These are phyloP conservation scores for Mycosarcoma maydis DNA, from an alignment of 1,284 basidiomycete species.

Conservation along the genomic window DNA sequence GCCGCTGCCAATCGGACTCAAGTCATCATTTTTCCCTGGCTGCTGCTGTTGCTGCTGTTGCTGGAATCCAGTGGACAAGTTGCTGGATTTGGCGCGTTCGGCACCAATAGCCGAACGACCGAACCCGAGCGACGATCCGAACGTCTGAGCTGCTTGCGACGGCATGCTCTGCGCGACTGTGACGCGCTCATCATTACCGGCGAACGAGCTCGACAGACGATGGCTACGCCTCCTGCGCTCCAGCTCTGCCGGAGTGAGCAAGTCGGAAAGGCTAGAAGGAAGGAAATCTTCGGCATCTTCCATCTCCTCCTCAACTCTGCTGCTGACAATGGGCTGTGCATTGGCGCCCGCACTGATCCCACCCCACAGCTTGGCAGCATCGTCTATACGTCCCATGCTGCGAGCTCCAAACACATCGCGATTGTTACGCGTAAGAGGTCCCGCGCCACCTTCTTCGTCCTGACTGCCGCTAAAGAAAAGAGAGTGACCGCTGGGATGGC, in stretches of 20 bases:
- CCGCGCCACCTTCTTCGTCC: conserved; percentile 48
- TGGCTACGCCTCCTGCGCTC: conserved; percentile 52
- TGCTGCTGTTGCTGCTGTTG: conserved; percentile 30
- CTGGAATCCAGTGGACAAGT: conserved; percentile 42
- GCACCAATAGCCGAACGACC: conserved; percentile 27
- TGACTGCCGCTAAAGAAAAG: conserved; percentile 63
- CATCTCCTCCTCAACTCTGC: conserved; percentile 40
- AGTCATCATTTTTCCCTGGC: conserved; percentile 12
- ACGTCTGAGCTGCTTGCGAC: conserved; percentile 21
- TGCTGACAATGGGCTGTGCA: conserved; percentile 5
- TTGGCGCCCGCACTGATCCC: conserved; percentile 11
- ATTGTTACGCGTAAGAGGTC: conserved; percentile 37
- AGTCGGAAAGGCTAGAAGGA: conserved; percentile 63
- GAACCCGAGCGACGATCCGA: conserved; percentile 31
- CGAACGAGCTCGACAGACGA: conserved; percentile 36
- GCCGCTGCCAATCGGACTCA: conserved; percentile 16
- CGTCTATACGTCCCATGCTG: conserved; percentile 42
- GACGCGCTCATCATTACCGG: conserved; percentile 24
- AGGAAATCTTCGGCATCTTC: conserved; percentile 70
- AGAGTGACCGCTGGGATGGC: conserved; percentile 58
- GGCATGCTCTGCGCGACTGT: conserved; percentile 57
- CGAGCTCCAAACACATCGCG: conserved; percentile 36
- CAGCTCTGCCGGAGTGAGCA: conserved; percentile 65
- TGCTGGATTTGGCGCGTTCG: conserved; percentile 36
- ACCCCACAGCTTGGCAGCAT: conserved; percentile 36